These are phyloP conservation scores for Aechmea fasciata DNA, from an alignment of 176 grass and related monocot genomes.

Conservation along the genomic window DNA sequence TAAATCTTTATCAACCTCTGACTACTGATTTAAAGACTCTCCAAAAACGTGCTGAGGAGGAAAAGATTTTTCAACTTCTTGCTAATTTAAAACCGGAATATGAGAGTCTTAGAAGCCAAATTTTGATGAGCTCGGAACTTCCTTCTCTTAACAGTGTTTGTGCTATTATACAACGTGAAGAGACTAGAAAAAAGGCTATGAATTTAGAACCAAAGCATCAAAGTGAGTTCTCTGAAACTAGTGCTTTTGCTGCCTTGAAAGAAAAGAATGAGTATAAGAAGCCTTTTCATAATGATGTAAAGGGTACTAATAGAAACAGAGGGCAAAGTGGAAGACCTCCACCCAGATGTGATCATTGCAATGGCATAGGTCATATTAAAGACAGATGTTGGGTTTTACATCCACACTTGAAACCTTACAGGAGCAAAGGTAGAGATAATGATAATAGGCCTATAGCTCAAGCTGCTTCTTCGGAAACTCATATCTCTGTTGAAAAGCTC, in stretches of 20 bases:
- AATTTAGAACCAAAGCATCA: neutral
- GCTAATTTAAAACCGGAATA: constrained; percentile 1
- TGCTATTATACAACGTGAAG: constrained; percentile 4
- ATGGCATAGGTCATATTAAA: constrained; percentile 1
- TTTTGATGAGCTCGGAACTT: neutral
- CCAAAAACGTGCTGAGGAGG: neutral
- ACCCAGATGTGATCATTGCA: constrained; percentile 5
- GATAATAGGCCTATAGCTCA: constrained; percentile 1
- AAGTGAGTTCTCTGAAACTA: neutral
- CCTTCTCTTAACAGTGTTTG: neutral
- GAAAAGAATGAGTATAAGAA: no score
- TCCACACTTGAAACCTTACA: neutral
- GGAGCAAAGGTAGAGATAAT: neutral
- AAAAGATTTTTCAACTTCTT: constrained; percentile 14
- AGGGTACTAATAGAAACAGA: neutral
- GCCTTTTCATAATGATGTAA: neutral
- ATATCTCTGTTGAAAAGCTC: constrained; percentile 1
- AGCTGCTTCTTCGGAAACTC: neutral
- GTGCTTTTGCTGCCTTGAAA: constrained; percentile 1
- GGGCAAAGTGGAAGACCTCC: no score
- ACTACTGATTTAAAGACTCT: neutral
- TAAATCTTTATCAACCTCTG: no score
- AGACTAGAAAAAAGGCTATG: constrained; percentile 1
- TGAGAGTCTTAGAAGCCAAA: constrained; percentile 4
- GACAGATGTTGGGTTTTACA: neutral